Conservation (phyloP, 2,329 filamentous ascomycete genomes). For the Drechslerella dactyloides region DNA sequence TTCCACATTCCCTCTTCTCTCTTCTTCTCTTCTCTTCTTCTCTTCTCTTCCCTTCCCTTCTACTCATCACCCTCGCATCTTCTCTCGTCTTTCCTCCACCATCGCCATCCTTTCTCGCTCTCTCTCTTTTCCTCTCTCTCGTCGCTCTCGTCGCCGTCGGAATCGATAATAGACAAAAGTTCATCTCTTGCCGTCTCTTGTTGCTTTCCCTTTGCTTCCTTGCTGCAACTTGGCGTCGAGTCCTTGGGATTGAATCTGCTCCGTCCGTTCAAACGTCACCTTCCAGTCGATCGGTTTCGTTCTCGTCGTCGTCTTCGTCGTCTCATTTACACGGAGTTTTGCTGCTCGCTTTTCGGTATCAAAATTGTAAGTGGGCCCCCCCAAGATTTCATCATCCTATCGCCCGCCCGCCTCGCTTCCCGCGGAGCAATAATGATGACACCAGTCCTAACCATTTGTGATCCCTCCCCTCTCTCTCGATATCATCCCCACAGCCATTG, state of each 20-base stretch:
- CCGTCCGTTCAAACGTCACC: background rate
- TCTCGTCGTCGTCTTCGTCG: slow-evolving; percentile 51
- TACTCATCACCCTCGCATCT: slow-evolving; percentile 19
- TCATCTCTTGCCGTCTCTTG: slow-evolving; percentile 53
- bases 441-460: slow-evolving; percentile 3
- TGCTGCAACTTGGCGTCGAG: slow-evolving; percentile 51
- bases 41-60: slow-evolving; percentile 28
- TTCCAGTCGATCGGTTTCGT: slow-evolving; percentile 18
- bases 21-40: slow-evolving; percentile 17
- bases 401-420: background rate
- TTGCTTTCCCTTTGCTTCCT: slow-evolving; percentile 51
- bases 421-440: slow-evolving; percentile 6
- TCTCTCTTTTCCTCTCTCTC: slow-evolving; percentile 32
- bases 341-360: slow-evolving; percentile 49
- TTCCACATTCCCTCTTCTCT: slow-evolving; percentile 19
- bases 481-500: slow-evolving; percentile 18
- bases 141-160: slow-evolving; percentile 28
- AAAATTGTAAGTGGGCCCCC: background rate
- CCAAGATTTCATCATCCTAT: background rate
- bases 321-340: slow-evolving; percentile 53
- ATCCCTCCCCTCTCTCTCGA: no score
- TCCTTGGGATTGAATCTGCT: slow-evolving; percentile 51
- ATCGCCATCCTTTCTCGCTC: slow-evolving; percentile 4
- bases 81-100: slow-evolving; percentile 12
- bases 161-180: slow-evolving; percentile 52